Evolutionary conservation across 2,329 filamentous ascomycete species (phyloP).

Genomic region (Lachnellula subtilissima): DNA sequence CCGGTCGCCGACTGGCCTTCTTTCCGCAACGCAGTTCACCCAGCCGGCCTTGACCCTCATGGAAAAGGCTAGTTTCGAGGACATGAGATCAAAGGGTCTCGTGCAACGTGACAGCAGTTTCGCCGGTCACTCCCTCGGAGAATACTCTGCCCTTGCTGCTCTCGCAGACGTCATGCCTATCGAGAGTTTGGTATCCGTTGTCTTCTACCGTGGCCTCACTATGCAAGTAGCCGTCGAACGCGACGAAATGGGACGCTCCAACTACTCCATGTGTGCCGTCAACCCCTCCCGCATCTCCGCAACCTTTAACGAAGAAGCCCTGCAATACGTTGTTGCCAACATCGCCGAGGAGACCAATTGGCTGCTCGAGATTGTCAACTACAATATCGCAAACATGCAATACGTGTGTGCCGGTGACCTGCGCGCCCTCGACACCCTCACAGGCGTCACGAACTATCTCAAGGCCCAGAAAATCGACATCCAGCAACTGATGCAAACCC

Average conservation of each 20-base stretch:
- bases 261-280: constrained; percentile 99
- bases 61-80: constrained; percentile 99
- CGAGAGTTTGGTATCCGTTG: constrained; percentile 93
- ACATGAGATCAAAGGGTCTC: constrained; percentile 96
- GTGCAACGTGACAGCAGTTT: constrained; percentile 96
- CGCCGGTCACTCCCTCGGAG: constrained; percentile 93
- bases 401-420: constrained; percentile 70
- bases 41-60: constrained; percentile 95
- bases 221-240: constrained; percentile 99
- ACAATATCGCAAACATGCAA: constrained; percentile 70
- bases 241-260: constrained; percentile 85
- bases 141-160: constrained; percentile 95
- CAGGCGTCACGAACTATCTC: constrained; percentile 77
- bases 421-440: constrained; percentile 65
- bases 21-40: constrained; percentile 97
- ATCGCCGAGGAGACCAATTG: constrained; percentile 90
- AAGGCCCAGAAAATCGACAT: constrained; percentile 98
- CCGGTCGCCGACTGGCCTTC: constrained; percentile 84
- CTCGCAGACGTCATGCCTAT: constrained; percentile 99
- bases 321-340: constrained; percentile 95
- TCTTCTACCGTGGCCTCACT: constrained; percentile 97
- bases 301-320: constrained; percentile 95
- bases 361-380: constrained; percentile 99
- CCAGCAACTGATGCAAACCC: constrained; percentile 79
- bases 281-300: constrained; percentile 98